These are phyloP conservation scores for Trichosporon faecale DNA, from an alignment of 1,284 basidiomycete genomes.

Conservation along the genomic window DNA sequence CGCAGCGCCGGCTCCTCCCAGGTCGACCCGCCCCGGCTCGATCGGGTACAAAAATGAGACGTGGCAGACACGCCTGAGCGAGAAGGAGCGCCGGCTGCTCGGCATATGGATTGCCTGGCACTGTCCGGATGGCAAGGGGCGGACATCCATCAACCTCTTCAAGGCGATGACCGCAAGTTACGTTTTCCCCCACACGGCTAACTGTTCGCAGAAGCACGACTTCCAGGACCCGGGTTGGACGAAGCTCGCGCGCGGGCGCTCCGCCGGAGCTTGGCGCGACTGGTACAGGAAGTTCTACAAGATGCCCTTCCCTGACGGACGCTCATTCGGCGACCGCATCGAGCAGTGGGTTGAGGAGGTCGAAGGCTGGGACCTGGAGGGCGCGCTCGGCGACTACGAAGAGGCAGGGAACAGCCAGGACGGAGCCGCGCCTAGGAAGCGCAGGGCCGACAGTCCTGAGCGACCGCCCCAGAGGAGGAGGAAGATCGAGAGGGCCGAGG, in stretches of 20 bases:
- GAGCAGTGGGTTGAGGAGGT: not conserved
- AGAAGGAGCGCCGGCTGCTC: not conserved
- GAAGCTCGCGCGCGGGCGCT: not conserved
- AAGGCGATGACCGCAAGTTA: not conserved
- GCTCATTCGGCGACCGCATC: constrained; percentile 2
- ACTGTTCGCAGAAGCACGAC: not conserved
- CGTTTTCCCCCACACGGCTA: not conserved
- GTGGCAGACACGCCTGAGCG: constrained; percentile 1
- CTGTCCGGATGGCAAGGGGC: constrained; percentile 12
- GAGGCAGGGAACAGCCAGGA: not conserved
- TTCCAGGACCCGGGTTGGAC: not conserved
- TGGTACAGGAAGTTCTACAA: constrained; percentile 3
- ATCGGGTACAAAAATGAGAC: not conserved
- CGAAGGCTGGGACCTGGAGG: not conserved
- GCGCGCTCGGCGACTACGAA: not conserved
- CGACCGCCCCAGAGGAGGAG: not conserved
- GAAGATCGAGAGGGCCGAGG: not conserved
- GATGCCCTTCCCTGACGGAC: constrained; percentile 6
- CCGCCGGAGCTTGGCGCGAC: constrained; percentile 6
- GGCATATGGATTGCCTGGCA: constrained; percentile 1
- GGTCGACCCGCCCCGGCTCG: not conserved
- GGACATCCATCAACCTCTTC: constrained; percentile 9
- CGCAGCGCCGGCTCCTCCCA: not conserved
- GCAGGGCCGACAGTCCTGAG: not conserved
- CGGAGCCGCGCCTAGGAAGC: not conserved